These are phyloP conservation scores for Fagopyrum tataricum DNA, from an alignment of 148 eudicot species.

Conservation along the genomic window DNA sequence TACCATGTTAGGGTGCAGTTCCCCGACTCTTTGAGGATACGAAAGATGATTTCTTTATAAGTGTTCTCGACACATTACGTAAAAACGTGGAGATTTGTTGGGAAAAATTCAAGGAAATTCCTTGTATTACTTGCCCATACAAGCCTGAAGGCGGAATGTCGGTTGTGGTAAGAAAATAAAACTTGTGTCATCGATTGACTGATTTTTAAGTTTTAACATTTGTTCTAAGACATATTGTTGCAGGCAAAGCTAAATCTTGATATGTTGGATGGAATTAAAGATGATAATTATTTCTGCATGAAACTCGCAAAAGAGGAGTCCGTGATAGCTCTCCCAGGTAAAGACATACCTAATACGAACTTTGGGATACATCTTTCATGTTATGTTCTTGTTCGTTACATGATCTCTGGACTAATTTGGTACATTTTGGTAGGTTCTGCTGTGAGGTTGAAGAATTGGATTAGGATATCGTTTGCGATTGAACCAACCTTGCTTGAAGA, in stretches of 20 bases:
- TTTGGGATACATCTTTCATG: not conserved
- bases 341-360: not conserved
- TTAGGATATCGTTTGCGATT: conserved; percentile 36
- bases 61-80: conserved; percentile 22
- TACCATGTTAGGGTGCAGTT: conserved; percentile 38
- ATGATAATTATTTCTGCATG: conserved; percentile 53
- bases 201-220: not conserved
- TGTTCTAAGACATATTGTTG: not conserved
- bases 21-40: conserved; percentile 39
- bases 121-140: conserved; percentile 46
- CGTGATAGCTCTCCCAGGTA: conserved; percentile 44
- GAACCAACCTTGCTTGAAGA: conserved; percentile 33
- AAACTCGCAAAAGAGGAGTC: conserved; percentile 66
- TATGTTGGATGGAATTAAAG: conserved; percentile 37
- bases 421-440: conserved; percentile 23
- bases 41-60: conserved; percentile 39
- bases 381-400: not conserved
- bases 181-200: not conserved
- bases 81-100: conserved; percentile 36
- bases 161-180: conserved; percentile 29
- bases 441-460: conserved; percentile 44
- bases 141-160: conserved; percentile 65
- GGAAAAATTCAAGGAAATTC: conserved; percentile 36
- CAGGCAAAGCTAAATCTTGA: conserved; percentile 55
- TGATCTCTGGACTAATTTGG: not conserved